Evolutionary conservation across 2,329 filamentous ascomycete genomes (phyloP), one percentile per base, ranked within the genome.

Genomic region (Dryadomyces quercus-mongolicae): DNA sequence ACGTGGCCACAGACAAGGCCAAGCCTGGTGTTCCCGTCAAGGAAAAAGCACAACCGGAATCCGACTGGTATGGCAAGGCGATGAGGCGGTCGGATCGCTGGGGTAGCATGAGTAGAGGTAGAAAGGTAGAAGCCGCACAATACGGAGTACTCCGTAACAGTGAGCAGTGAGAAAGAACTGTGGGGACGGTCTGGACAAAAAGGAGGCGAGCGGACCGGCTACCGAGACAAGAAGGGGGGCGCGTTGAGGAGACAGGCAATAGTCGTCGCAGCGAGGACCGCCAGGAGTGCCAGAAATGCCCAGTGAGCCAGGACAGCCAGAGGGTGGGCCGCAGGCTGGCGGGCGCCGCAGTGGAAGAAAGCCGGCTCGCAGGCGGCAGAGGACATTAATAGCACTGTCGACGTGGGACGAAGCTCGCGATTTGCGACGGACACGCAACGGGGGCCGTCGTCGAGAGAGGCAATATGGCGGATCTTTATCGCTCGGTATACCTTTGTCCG

Each of bases 1-100:
- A 51, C 51, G 38, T 45, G 57, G 55, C 57, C 59, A 49, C 43
- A 47, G 38, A 46, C 46, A 25, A 53, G 58, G 56, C 60, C 56
- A 44, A 25, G 40, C 57, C 58, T 56, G 49, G 47, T 54, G 53
- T 49, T 59, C 53, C 55, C 54, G n/a, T 25, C 15, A 44, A 22
- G 36, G 40, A 36, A 50, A 47, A 36, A 42, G 9, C 6, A 48
- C 8, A 25, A 40, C 13, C 44, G 21, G 18, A 13, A 16, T 42
- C 36, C 16, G 20, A 10, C 36, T 50, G 38, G 16, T 15, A 42
- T 3, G 20, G 48, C 16, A 42, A 12, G 13, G 21, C 16, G 38
- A 21, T 13, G 25, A 40, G 38, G 18, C 18, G 20, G 34, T 40
- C 36, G 10, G 36, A 40, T 42, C 16, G 36, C 34, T 10, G 18